These are phyloP conservation scores for Dryas alaskensis DNA, from an alignment of 306 rosid species.

Conservation along the genomic window DNA sequence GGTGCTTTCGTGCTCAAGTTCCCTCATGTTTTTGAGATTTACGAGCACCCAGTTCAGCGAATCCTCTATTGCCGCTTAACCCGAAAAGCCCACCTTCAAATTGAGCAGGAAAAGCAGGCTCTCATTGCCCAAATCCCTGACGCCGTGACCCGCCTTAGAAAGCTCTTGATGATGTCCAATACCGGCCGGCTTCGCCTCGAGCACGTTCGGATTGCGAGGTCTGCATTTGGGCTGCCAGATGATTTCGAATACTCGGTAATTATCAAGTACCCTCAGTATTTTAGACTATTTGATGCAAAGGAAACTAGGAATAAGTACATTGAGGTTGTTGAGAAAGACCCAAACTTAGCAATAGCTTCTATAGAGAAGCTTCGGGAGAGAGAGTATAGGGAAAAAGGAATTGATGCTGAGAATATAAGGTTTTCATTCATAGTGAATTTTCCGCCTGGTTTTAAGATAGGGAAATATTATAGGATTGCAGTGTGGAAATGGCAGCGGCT, in stretches of 20 bases:
- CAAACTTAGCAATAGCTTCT: conserved; percentile 47
- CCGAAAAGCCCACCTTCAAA: conserved; percentile 71
- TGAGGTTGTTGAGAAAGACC: conserved; percentile 57
- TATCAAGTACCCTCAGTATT: conserved; percentile 60
- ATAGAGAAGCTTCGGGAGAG: conserved; percentile 79
- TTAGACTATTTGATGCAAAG: conserved; percentile 61
- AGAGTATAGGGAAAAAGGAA: conserved; percentile 69
- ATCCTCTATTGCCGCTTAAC: conserved; percentile 69
- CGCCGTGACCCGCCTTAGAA: conserved; percentile 70
- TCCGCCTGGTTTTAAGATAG: conserved; percentile 90
- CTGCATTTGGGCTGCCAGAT: conserved; percentile 67
- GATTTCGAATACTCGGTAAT: conserved; percentile 80
- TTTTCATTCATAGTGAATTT: conserved; percentile 73
- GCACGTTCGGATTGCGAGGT: conserved; percentile 75
- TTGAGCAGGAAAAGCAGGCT: conserved; percentile 60
- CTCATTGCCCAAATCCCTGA: conserved; percentile 45
- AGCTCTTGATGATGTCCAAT: conserved; percentile 79
- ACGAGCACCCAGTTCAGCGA: conserved; percentile 87
- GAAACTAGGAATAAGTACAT: conserved; percentile 81
- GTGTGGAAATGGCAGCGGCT: conserved; percentile 92
- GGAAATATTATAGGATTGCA: conserved; percentile 71
- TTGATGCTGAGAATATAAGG: conserved; percentile 70
- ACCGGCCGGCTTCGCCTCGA: conserved; percentile 63
- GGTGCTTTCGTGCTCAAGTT: conserved; percentile 74
- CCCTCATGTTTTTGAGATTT: conserved; percentile 79